Percentiles rank a stretch among this genome's conserved stretches.
Conservation (phyloP, 805 yeast genomes). For the Metschnikowia matae region DNA sequence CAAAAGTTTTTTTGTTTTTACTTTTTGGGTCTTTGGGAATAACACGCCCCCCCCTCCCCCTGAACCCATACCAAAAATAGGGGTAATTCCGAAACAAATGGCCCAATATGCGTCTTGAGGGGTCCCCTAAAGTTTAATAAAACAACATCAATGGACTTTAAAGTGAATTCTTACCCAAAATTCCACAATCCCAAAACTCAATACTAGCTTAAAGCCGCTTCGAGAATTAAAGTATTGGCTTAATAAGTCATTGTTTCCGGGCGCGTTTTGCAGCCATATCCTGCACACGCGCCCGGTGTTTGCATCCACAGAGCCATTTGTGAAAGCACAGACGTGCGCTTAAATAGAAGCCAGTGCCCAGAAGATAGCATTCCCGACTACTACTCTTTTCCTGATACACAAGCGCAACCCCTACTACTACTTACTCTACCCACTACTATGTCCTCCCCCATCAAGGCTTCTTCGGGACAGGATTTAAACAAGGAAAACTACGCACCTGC, state of each 20-base stretch:
- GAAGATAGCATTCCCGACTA: not conserved
- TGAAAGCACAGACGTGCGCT: not conserved
- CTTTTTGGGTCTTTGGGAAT: too few relatives aligned
- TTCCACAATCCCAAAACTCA: not conserved
- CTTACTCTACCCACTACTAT: conserved; percentile 1
- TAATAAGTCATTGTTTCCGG: not conserved
- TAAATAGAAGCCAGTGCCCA: not conserved
- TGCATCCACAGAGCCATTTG: conserved; percentile 4
- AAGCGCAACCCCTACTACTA: conserved; percentile 1
- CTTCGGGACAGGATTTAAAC: conserved; percentile 3
- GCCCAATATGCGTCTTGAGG: too few relatives aligned
- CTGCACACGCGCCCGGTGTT: not conserved
- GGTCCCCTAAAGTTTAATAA: not conserved
- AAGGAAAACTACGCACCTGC: conserved; percentile 5
- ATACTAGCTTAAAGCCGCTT: not conserved
- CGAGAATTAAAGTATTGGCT: not conserved
- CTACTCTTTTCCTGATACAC: not conserved
- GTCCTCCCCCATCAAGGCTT: conserved; percentile 1
- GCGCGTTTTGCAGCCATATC: conserved; percentile 1
- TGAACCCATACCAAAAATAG: not conserved
- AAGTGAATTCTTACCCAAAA: too few relatives aligned
- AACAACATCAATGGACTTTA: not conserved
- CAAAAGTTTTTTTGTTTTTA: too few relatives aligned
- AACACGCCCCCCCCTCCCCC: not conserved
- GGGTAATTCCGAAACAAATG: not conserved